Evolutionary conservation across 176 grass and related monocot genomes (phyloP).

Genomic region (Pharus latifolius): DNA sequence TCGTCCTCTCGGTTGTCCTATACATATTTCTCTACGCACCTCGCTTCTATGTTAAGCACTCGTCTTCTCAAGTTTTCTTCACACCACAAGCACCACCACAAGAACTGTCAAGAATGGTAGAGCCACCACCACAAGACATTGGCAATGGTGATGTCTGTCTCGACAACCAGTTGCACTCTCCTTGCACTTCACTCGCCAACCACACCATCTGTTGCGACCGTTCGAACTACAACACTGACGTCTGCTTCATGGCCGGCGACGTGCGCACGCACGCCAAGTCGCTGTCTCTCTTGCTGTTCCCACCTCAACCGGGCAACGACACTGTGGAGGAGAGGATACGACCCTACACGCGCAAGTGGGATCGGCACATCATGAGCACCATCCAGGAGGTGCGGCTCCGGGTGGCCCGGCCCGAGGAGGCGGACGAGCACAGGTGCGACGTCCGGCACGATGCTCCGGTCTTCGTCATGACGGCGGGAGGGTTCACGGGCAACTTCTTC

Average conservation of each 20-base stretch:
- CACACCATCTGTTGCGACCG: conserved; percentile 73
- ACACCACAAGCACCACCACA: not conserved
- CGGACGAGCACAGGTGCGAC: conserved; percentile 18
- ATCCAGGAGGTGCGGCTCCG: conserved; percentile 47
- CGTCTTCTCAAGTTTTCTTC: conserved; percentile 11
- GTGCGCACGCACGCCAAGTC: conserved; percentile 43
- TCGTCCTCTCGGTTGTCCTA: conserved; percentile 27
- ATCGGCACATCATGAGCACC: conserved; percentile 30
- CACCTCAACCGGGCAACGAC: not conserved
- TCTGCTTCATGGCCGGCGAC: conserved; percentile 80
- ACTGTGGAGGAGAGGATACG: conserved; percentile 32
- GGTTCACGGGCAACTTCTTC: conserved; percentile 65
- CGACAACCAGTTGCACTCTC: conserved; percentile 31
- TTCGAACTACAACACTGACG: conserved; percentile 42
- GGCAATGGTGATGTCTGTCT: not conserved
- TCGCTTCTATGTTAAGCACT: not conserved
- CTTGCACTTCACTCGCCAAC: conserved; percentile 24
- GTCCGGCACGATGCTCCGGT: conserved; percentile 49
- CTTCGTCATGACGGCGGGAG: conserved; percentile 48
- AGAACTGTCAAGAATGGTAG: no score
- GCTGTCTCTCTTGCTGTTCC: conserved; percentile 29
- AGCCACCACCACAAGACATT: no score
- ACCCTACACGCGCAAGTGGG: conserved; percentile 85
- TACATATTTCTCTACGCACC: conserved; percentile 37
- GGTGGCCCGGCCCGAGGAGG: not conserved